These are phyloP conservation scores for Xylariaceae sp. DNA, from an alignment of 2,329 filamentous ascomycete species.

Conservation along the genomic window DNA sequence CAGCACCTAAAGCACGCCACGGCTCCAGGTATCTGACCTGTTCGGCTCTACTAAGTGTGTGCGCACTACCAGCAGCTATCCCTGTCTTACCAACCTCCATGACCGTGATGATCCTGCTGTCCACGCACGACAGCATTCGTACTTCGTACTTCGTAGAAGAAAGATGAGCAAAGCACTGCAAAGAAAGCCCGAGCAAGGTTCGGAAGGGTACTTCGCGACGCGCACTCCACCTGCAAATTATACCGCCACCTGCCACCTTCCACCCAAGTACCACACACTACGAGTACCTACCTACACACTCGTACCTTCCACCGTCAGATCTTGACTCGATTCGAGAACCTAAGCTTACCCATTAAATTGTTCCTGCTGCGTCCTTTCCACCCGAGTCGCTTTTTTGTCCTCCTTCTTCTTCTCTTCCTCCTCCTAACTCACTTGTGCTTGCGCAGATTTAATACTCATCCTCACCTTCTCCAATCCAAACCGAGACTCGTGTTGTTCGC, in stretches of 20 bases:
- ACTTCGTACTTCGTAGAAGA: too few species aligned
- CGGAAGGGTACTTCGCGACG: neutral
- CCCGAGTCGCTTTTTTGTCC: conserved; percentile 22
- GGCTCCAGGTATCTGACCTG: neutral
- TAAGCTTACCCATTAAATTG: conserved; percentile 24
- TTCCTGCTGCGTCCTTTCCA: conserved; percentile 30
- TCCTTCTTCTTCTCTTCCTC: conserved; percentile 23
- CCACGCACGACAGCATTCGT: too few species aligned
- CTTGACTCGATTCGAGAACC: conserved; percentile 21
- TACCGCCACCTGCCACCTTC: conserved; percentile 4
- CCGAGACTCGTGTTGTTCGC: conserved; percentile 35
- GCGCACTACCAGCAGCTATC: too few species aligned
- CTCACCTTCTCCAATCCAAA: conserved; percentile 21
- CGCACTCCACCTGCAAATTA: neutral
- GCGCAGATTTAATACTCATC: conserved; percentile 23
- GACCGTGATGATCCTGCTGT: too few species aligned
- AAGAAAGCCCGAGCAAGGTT: neutral
- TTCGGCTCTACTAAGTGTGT: too few species aligned
- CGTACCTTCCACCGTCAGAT: conserved; percentile 7
- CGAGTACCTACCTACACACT: neutral
- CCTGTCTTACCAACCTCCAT: too few species aligned
- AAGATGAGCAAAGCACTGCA: too few species aligned
- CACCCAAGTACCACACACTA: conserved; percentile 1
- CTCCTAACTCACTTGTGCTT: conserved; percentile 34
- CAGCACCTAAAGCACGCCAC: neutral